Percentiles rank a stretch among this genome's conserved stretches.
These are phyloP conservation scores for Aureobasidium namibiae DNA, from an alignment of 2,329 filamentous ascomycete species.

Conservation along the genomic window DNA sequence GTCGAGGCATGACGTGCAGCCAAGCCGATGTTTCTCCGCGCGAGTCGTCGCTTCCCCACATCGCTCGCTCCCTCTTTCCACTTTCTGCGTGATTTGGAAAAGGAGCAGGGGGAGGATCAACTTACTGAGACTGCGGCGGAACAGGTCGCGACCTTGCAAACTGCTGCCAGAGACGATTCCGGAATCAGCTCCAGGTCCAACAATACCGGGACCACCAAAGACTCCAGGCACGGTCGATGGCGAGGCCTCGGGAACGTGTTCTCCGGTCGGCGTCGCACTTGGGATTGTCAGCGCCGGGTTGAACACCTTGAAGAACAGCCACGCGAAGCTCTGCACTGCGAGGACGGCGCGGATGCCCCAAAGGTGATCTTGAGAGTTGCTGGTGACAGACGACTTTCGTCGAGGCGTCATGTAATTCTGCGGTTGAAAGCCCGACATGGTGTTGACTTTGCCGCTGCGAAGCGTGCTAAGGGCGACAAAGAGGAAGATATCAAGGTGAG, in stretches of 20 bases:
- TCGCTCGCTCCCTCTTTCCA: not conserved
- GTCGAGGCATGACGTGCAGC: not conserved
- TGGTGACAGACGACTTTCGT: slow-evolving; percentile 7
- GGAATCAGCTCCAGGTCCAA: not conserved
- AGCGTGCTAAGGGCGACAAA: not conserved
- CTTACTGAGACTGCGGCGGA: not conserved
- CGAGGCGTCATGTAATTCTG: slow-evolving; percentile 4
- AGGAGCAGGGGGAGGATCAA: slow-evolving; percentile 1
- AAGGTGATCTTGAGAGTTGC: slow-evolving; percentile 25
- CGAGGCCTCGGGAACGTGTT: not conserved
- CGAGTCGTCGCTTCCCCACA: not conserved
- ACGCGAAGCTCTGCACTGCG: slow-evolving; percentile 36
- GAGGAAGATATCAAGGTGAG: slow-evolving; percentile 1
- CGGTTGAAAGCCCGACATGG: not conserved
- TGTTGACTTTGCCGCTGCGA: not conserved
- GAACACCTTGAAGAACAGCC: slow-evolving; percentile 39
- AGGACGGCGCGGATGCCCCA: slow-evolving; percentile 38
- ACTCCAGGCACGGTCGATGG: slow-evolving; percentile 2
- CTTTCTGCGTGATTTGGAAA: slow-evolving; percentile 27
- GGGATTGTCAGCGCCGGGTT: slow-evolving; percentile 28
- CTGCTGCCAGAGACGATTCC: not conserved
- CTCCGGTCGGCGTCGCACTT: not conserved
- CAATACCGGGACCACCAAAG: not conserved
- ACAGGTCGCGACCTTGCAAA: not conserved
- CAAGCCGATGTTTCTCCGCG: not conserved